Evolutionary conservation across 2,329 filamentous ascomycete genomes (phyloP).

Genomic region (Microsporum canis): DNA sequence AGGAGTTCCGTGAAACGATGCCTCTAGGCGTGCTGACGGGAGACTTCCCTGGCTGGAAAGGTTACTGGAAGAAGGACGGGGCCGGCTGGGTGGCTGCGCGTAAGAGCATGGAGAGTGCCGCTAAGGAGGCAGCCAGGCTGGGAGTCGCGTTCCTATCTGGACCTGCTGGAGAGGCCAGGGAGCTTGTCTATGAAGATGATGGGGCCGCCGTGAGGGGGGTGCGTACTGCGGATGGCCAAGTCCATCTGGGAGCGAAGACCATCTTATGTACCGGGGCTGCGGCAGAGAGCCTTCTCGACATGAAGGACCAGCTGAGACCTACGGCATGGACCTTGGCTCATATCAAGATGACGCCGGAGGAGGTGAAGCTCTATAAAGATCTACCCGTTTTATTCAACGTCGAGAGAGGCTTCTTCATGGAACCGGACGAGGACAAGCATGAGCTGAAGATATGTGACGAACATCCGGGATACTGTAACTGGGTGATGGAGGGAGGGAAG

Average conservation of each 20-base stretch:
- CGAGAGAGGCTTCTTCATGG: slow-evolving; percentile 41
- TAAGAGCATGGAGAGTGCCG: background rate
- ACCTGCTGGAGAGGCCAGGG: slow-evolving; percentile 27
- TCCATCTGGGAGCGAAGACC: slow-evolving; percentile 34
- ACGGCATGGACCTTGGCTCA: slow-evolving; percentile 46
- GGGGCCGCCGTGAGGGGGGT: slow-evolving; percentile 33
- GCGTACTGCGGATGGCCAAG: slow-evolving; percentile 32
- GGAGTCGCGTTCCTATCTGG: slow-evolving; percentile 41
- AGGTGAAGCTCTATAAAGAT: slow-evolving; percentile 36
- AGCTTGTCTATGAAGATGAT: slow-evolving; percentile 27
- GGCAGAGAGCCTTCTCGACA: slow-evolving; percentile 38
- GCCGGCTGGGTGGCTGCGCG: background rate
- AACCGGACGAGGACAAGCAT: slow-evolving; percentile 32
- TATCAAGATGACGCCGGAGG: slow-evolving; percentile 38
- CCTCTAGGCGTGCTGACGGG: background rate
- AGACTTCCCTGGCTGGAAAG: background rate
- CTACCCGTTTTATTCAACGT: slow-evolving; percentile 42
- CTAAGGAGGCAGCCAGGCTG: background rate
- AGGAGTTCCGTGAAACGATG: background rate
- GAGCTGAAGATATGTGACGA: slow-evolving; percentile 39
- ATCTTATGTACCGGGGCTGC: slow-evolving; percentile 42
- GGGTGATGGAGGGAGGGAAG: slow-evolving; percentile 17
- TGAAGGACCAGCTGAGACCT: slow-evolving; percentile 42
- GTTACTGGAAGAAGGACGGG: background rate
- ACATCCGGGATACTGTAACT: slow-evolving; percentile 47